A percentile compares a stretch with the other conserved stretches of the same genome.
Evolutionary conservation across 2,329 filamentous ascomycete genomes (phyloP).

Genomic region (Penicillium glabrum): DNA sequence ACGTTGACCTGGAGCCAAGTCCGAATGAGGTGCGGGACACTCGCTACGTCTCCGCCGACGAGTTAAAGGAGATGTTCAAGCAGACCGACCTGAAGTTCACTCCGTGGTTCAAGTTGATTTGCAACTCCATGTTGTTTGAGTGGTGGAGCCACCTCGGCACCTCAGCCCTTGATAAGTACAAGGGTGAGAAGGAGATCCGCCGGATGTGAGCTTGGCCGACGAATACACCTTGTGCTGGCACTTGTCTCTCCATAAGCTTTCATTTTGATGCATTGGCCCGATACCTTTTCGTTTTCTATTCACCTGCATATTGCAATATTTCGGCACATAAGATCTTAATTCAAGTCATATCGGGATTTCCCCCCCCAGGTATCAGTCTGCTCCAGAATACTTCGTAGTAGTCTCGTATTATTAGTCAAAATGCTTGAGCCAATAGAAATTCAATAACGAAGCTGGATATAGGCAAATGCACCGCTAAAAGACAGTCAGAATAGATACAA

Average conservation of each 20-base stretch:
- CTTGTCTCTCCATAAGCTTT: neutral
- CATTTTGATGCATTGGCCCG: slow-evolving; percentile 12
- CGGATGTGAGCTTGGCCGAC: slow-evolving; percentile 63
- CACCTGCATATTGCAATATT: neutral
- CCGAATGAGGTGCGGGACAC: slow-evolving; percentile 86
- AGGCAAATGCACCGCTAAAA: neutral
- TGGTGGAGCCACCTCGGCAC: slow-evolving; percentile 88
- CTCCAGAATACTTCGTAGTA: neutral
- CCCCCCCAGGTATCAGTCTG: neutral
- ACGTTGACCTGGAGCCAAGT: slow-evolving; percentile 79
- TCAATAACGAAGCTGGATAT: neutral
- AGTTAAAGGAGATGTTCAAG: slow-evolving; percentile 81
- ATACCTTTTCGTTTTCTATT: slow-evolving; percentile 5
- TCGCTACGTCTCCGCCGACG: slow-evolving; percentile 77
- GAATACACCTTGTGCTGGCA: neutral
- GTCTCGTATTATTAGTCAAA: neutral
- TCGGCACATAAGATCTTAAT: neutral
- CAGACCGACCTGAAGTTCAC: slow-evolving; percentile 83
- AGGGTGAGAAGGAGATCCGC: slow-evolving; percentile 81
- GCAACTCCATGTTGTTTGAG: slow-evolving; percentile 93
- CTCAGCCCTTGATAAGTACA: slow-evolving; percentile 77
- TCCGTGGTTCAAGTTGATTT: slow-evolving; percentile 99
- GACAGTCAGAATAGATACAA: neutral
- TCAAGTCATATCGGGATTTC: neutral
- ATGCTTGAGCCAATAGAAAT: neutral